These are phyloP conservation scores for Rosa persica DNA, from an alignment of 306 rosid species.

Conservation along the genomic window DNA sequence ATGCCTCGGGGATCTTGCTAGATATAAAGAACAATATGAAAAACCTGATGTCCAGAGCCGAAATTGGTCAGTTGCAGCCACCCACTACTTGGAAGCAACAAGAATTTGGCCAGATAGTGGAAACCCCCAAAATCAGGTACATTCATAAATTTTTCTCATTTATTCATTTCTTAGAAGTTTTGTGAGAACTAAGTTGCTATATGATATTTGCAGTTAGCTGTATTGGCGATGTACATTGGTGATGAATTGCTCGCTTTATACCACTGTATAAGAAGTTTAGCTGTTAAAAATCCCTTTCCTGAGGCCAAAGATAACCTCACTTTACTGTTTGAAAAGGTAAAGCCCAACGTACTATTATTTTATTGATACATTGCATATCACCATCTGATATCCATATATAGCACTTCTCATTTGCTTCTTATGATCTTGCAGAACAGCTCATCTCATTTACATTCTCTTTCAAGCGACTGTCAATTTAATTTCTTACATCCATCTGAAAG, in stretches of 20 bases:
- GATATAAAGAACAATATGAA: constrained; percentile 81
- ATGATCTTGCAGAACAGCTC: constrained; percentile 76
- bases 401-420: constrained; percentile 37
- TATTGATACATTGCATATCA: constrained; percentile 1
- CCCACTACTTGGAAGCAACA: constrained; percentile 83
- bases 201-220: constrained; percentile 68
- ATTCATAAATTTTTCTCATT: constrained; percentile 1
- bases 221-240: constrained; percentile 83
- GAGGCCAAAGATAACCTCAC: constrained; percentile 84
- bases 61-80: constrained; percentile 90
- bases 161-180: neutral
- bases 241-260: constrained; percentile 95
- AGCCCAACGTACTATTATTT: constrained; percentile 5
- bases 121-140: constrained; percentile 94
- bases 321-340: constrained; percentile 84
- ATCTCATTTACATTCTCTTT: constrained; percentile 42
- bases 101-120: constrained; percentile 95
- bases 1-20: constrained; percentile 91
- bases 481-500: constrained; percentile 46
- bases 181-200: neutral
- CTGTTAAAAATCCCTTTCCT: constrained; percentile 90
- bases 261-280: constrained; percentile 89
- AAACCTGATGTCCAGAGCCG: constrained; percentile 49
- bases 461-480: constrained; percentile 41
- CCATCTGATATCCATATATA: constrained; percentile 6